These are phyloP conservation scores for Mycena leptocephala DNA, from an alignment of 768 basidiomycete genomes.

Conservation along the genomic window DNA sequence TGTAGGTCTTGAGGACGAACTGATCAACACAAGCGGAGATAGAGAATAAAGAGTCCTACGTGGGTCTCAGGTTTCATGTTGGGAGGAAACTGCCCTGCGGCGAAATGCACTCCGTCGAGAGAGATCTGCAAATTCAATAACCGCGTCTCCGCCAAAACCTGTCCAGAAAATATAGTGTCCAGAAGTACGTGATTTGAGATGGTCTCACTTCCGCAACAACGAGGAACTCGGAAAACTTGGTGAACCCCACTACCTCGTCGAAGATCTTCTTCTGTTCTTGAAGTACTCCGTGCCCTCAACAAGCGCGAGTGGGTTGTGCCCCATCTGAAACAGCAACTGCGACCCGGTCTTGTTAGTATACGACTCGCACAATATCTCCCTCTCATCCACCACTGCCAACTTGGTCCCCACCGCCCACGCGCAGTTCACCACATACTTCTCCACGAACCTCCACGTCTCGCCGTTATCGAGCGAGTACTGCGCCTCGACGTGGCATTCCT, in stretches of 20 bases:
- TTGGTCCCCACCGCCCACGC: constrained; percentile 90
- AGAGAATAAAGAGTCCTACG: constrained; percentile 55
- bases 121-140: constrained; percentile 92
- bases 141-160: constrained; percentile 68
- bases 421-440: constrained; percentile 91
- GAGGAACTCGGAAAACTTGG: constrained; percentile 96
- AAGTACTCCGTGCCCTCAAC: constrained; percentile 86
- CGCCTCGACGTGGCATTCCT: constrained; percentile 81
- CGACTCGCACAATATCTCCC: constrained; percentile 93
- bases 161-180: constrained; percentile 1
- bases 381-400: constrained; percentile 84
- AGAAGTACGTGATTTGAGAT: not conserved
- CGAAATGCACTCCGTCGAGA: constrained; percentile 89
- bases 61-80: constrained; percentile 92
- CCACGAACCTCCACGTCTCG: constrained; percentile 80
- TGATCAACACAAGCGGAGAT: constrained; percentile 42
- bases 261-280: constrained; percentile 82
- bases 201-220: constrained; percentile 88
- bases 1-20: constrained; percentile 79
- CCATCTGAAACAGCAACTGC: constrained; percentile 69
- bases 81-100: constrained; percentile 91
- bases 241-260: constrained; percentile 93
- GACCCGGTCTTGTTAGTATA: constrained; percentile 86
- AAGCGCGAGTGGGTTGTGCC: constrained; percentile 80
- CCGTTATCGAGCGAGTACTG: constrained; percentile 86